These are phyloP conservation scores for Candida xiaguanensis DNA, from an alignment of 805 yeast species.

Conservation along the genomic window DNA sequence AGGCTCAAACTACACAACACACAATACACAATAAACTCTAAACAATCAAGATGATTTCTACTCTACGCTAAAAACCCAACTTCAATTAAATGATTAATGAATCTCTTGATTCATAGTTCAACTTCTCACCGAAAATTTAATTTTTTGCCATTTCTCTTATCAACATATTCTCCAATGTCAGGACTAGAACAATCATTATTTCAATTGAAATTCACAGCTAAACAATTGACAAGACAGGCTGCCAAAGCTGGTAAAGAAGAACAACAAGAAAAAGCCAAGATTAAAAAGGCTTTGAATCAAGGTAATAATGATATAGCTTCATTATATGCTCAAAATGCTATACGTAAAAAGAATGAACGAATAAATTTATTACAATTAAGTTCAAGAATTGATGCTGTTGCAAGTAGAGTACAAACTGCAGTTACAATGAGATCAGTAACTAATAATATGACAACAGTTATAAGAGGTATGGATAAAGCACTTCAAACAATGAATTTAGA, in stretches of 20 bases:
- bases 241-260: conserved; percentile 89
- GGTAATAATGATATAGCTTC: conserved; percentile 92
- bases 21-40: not conserved
- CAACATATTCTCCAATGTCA: conserved; percentile 21
- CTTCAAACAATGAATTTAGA: conserved; percentile 94
- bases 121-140: conserved; percentile 3
- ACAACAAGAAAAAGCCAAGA: conserved; percentile 77
- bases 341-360: conserved; percentile 84
- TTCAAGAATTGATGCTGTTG: conserved; percentile 92
- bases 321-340: conserved; percentile 93
- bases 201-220: conserved; percentile 83
- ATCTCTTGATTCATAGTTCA: no score
- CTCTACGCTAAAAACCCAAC: no score
- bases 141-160: not conserved
- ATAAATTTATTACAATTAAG: conserved; percentile 77
- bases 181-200: conserved; percentile 53
- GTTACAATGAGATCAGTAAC: conserved; percentile 96
- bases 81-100: no score
- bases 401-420: conserved; percentile 94
- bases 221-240: conserved; percentile 87
- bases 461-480: conserved; percentile 94
- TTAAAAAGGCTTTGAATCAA: conserved; percentile 80
- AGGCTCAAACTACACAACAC: not conserved
- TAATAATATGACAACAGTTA: conserved; percentile 89
- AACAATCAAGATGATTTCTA: no score